These are phyloP conservation scores for Aspergillus vadensis DNA, from an alignment of 2,329 filamentous ascomycete species.

Conservation along the genomic window DNA sequence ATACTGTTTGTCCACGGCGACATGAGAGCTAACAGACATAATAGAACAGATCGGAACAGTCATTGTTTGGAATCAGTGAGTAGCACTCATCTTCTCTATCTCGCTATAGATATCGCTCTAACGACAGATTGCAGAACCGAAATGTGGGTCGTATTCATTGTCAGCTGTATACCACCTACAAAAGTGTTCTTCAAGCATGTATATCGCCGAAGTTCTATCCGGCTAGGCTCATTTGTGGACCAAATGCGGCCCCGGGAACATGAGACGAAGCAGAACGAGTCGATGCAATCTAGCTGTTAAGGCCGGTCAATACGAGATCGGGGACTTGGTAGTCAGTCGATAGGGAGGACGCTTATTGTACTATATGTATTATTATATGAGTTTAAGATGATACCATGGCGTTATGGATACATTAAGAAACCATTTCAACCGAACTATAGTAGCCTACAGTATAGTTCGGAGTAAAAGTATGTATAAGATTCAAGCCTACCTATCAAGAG, in stretches of 20 bases:
- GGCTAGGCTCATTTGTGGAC: not conserved
- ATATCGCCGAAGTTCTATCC: not conserved
- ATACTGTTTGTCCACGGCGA: not conserved
- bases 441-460: no score
- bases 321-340: no score
- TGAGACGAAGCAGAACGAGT: not conserved
- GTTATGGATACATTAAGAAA: no score
- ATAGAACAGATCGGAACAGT: constrained; percentile 18
- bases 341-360: no score
- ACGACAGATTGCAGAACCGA: constrained; percentile 17
- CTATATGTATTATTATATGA: no score
- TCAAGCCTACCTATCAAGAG: no score
- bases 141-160: constrained; percentile 30
- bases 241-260: not conserved
- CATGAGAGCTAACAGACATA: not conserved
- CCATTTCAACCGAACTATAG: no score
- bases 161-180: constrained; percentile 24
- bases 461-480: no score
- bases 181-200: constrained; percentile 10
- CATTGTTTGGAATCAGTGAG: constrained; percentile 23
- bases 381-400: no score
- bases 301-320: not conserved
- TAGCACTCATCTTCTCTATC: not conserved
- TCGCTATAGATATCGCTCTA: not conserved
- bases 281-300: not conserved